Evolutionary conservation across 768 basidiomycete genomes (phyloP).

Genomic region (Ramaria rubella): DNA sequence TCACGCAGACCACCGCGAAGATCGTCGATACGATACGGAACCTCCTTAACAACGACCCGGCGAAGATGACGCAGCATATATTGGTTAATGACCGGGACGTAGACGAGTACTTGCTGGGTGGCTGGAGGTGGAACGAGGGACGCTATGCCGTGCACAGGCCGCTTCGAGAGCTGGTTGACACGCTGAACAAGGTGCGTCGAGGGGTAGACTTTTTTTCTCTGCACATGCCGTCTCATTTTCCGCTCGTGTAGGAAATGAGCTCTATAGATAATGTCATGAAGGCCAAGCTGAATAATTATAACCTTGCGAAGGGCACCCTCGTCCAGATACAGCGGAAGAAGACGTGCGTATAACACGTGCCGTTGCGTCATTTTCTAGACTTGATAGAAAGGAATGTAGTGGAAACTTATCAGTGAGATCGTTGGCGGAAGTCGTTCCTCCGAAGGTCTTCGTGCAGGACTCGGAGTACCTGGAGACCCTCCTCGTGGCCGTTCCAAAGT

Average conservation of each 20-base stretch:
- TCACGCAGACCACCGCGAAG: slow-evolving; percentile 85
- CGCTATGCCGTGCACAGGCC: slow-evolving; percentile 81
- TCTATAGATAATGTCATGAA: slow-evolving; percentile 95
- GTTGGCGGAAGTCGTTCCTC: slow-evolving; percentile 75
- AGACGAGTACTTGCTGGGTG: slow-evolving; percentile 68
- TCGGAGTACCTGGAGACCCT: slow-evolving; percentile 94
- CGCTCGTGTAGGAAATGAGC: slow-evolving; percentile 85
- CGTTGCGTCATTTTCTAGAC: slow-evolving; percentile 12
- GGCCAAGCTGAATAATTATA: slow-evolving; percentile 84
- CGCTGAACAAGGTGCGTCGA: slow-evolving; percentile 67
- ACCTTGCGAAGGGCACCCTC: slow-evolving; percentile 87
- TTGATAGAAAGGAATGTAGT: slow-evolving; percentile 32
- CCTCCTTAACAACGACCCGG: slow-evolving; percentile 80
- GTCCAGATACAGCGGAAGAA: slow-evolving; percentile 92
- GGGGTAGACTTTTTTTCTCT: neutral
- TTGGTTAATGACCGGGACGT: slow-evolving; percentile 73
- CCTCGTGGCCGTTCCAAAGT: slow-evolving; percentile 93
- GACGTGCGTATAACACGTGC: slow-evolving; percentile 45
- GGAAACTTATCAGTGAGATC: slow-evolving; percentile 93
- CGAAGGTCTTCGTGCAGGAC: slow-evolving; percentile 75
- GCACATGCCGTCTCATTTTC: slow-evolving; percentile 8
- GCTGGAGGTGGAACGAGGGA: slow-evolving; percentile 92
- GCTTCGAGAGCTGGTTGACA: slow-evolving; percentile 78
- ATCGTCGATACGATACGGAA: slow-evolving; percentile 90
- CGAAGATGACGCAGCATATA: slow-evolving; percentile 67